These are phyloP conservation scores for Albophoma yamanashiensis DNA, from an alignment of 2,329 filamentous ascomycete genomes.

Conservation along the genomic window DNA sequence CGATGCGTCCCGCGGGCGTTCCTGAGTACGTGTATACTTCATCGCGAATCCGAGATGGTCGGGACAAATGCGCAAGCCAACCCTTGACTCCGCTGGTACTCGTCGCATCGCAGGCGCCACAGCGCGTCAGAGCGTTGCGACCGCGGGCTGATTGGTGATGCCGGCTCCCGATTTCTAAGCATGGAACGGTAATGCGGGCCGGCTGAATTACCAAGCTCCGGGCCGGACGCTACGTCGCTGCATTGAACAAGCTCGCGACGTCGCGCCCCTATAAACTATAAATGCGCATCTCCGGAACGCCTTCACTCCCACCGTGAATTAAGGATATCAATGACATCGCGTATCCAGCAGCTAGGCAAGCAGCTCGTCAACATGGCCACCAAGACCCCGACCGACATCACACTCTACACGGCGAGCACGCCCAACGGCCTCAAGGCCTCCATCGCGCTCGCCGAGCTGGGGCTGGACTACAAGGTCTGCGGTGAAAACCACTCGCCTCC, in stretches of 20 bases:
- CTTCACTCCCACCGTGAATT: neutral
- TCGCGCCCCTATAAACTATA: neutral
- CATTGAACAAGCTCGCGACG: neutral
- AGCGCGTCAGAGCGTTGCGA: neutral
- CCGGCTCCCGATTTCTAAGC: neutral
- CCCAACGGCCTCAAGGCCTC: constrained; percentile 88
- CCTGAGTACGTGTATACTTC: too few species aligned
- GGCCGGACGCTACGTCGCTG: neutral
- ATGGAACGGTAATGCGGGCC: neutral
- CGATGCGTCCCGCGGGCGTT: neutral
- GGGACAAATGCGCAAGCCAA: neutral
- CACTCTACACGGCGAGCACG: constrained; percentile 72
- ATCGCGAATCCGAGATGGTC: neutral
- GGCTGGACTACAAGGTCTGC: constrained; percentile 63
- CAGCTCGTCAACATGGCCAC: constrained; percentile 6
- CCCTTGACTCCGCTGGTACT: neutral
- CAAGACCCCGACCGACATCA: constrained; percentile 48
- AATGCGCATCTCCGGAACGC: neutral
- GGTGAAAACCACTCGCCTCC: neutral
- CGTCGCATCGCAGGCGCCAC: neutral
- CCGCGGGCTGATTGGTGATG: neutral
- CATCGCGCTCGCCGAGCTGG: constrained; percentile 77
- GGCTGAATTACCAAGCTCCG: neutral
- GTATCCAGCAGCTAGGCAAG: neutral
- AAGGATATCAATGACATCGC: neutral